Evolutionary conservation across 148 eudicot genomes (phyloP).

Genomic region (Tetragonia tetragonoides): DNA sequence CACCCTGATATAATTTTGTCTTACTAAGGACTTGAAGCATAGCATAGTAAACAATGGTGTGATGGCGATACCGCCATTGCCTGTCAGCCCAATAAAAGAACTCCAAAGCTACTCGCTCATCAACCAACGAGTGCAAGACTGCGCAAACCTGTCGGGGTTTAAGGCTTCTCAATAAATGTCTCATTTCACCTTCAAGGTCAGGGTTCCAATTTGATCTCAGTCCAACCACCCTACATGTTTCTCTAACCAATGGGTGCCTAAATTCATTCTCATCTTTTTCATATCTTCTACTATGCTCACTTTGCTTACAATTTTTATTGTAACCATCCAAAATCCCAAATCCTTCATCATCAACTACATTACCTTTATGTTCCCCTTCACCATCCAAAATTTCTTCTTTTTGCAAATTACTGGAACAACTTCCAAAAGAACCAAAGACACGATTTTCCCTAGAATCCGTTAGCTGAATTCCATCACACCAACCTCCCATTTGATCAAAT

Average conservation of each 20-base stretch:
- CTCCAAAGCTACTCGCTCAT: conserved; percentile 31
- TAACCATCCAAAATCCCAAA: conserved; percentile 22
- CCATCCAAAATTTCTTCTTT: conserved; percentile 1
- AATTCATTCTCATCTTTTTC: conserved; percentile 30
- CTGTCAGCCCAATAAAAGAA: conserved; percentile 36
- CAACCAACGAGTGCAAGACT: conserved; percentile 28
- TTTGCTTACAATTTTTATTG: conserved; percentile 14
- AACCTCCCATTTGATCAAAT: conserved; percentile 7
- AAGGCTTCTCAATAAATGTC: conserved; percentile 23
- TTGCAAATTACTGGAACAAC: background rate
- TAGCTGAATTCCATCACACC: conserved; percentile 10
- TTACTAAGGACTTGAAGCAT: conserved; percentile 32
- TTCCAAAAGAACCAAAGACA: background rate
- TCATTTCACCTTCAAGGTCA: conserved; percentile 26
- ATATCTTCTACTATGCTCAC: conserved; percentile 19
- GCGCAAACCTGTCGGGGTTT: conserved; percentile 35
- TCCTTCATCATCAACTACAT: conserved; percentile 5
- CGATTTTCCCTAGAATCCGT: conserved; percentile 7
- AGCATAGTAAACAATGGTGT: conserved; percentile 24
- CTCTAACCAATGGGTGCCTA: conserved; percentile 36
- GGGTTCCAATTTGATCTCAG: conserved; percentile 27
- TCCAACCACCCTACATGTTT: conserved; percentile 28
- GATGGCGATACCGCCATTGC: conserved; percentile 36
- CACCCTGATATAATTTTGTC: conserved; percentile 31
- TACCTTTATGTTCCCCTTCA: too few species aligned